These are phyloP conservation scores for Cardiosporidium cionae DNA, from an alignment of 169 alveolate species.

Conservation along the genomic window DNA sequence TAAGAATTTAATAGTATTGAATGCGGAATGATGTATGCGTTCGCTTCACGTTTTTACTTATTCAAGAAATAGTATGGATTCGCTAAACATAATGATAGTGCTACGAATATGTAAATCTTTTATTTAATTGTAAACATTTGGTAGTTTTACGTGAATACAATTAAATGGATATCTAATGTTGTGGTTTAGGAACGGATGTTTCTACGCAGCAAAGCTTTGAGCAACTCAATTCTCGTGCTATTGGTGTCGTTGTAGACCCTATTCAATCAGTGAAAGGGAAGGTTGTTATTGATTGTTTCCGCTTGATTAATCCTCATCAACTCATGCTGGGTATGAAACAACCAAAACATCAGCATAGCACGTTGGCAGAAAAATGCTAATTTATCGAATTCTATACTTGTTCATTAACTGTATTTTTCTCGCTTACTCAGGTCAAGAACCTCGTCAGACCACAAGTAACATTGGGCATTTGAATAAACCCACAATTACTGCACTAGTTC, in stretches of 20 bases:
- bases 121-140: too few relatives aligned
- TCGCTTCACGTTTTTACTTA: too few relatives aligned
- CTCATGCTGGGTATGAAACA: slow-evolving; percentile 61
- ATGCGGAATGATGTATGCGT: too few relatives aligned
- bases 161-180: neutral
- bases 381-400: neutral
- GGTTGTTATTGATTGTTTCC: slow-evolving; percentile 99
- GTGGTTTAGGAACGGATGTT: slow-evolving; percentile 84
- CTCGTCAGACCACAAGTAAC: slow-evolving; percentile 98
- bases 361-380: neutral
- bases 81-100: too few relatives aligned
- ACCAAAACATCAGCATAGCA: neutral
- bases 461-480: slow-evolving; percentile 69
- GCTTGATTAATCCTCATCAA: slow-evolving; percentile 91
- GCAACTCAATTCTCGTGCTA: slow-evolving; percentile 94
- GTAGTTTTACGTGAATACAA: too few relatives aligned
- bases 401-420: neutral
- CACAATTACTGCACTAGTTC: slow-evolving; percentile 79
- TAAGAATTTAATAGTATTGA: too few relatives aligned
- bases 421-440: slow-evolving; percentile 82
- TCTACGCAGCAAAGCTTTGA: slow-evolving; percentile 97
- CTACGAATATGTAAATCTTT: too few relatives aligned
- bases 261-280: slow-evolving; percentile 92
- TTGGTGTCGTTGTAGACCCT: slow-evolving; percentile 99
- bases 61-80: too few relatives aligned